Evolutionary conservation across 306 rosid species (phyloP), one percentile per base, ranked within the genome.

Genomic region (Ammopiptanthus mongolicus): DNA sequence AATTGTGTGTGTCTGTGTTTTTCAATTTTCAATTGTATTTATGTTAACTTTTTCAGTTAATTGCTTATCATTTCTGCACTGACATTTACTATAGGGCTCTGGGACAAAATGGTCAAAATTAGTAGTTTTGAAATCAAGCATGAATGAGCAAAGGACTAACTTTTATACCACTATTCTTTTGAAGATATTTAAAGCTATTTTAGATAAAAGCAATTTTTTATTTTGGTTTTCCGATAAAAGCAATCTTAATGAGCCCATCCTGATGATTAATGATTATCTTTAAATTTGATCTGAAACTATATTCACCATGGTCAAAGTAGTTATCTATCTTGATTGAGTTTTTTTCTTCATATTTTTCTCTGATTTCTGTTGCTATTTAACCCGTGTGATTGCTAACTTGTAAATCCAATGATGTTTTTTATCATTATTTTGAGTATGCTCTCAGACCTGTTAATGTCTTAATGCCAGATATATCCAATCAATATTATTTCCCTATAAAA

Each of bases 1-100:
- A 95, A 86, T 65, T 74, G 15, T 58, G 12, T 6, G 12, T 53
- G 14, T 52, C 15, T 52, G 17, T 23, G 21, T 65, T 8, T 62
- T 61, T 58, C 59, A 42, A 68, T 36, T 69, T 84, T 65, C 47
- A 59, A 37, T 69, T 42, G 53, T 57, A 21, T 44, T 55, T 33
- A 25, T 62, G 44, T 73, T 18, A 41, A 19, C 41, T 11, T 68
- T 64, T 71, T 62, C 19, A 8, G 46, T 60, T 29, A 11, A 42
- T 71, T 65, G 44, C 19, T 12, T 56, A 11, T 67, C 33, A 18
- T 77, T 74, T 71, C 77, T 66, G 67, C 69, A 33, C 4, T 61
- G 56, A 19, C 51, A 56, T 65, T 65, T 61, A 42, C 47, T 50
- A 17, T 51, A 4, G 22, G 50, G 8, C 56, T n/a, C 14, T 13